Base-by-base conservation (phyloP, 2,329 filamentous ascomycete genomes). In the Ceratocystis diversiconidia region DNA sequence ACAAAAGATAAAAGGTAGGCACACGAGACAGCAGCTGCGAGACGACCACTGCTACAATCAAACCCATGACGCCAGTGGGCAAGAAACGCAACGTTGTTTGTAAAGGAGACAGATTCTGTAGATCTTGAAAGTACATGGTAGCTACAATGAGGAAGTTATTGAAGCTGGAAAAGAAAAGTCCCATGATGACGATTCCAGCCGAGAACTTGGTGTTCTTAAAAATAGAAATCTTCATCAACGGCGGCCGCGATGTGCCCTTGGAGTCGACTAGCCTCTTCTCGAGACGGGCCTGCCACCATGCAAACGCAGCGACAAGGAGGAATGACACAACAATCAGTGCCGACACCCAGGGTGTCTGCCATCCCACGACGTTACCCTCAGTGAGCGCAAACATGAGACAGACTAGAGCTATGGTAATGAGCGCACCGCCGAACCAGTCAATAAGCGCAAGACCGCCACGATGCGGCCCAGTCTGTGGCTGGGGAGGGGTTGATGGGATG, bases 121-220 rank as follows among this genome's bases (percentile, higher is more conserved):
- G 88, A 69, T 85, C 80, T 73, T 89, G 86, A 73, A 83, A 89
- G 73, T 83, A 87, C 73, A 86, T 89, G 3, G 86, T 89, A 1
- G 84, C 81, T 70, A 81, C 87, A 68, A 89, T 77, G 48, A 88
- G 74, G 69, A 80, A 87, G 72, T 85, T 85, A 74, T 86, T 88
- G 75, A 89, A 89, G 1, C 79, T 77, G 19, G 81, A 80, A 70
- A 86, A 88, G 75, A 88, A 88, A 1, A 88, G 73, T 0, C 78
- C 78, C 80, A 88, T 87, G 69, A 86, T 83, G 41, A 80, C 71
- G 76, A 88, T 84, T 17, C 84, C 85, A 5, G 83, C 81, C 43
- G 79, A 81, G 71, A 89, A 87, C 5, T 78, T 79, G 4, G 74
- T 72, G 71, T 81, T 85, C 50, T 75, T 75, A 73, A 88, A 89